Evolutionary conservation across 106 monocot species (phyloP), one percentile per base, ranked within the genome.

Genomic region (Xerophyta viscosa): DNA sequence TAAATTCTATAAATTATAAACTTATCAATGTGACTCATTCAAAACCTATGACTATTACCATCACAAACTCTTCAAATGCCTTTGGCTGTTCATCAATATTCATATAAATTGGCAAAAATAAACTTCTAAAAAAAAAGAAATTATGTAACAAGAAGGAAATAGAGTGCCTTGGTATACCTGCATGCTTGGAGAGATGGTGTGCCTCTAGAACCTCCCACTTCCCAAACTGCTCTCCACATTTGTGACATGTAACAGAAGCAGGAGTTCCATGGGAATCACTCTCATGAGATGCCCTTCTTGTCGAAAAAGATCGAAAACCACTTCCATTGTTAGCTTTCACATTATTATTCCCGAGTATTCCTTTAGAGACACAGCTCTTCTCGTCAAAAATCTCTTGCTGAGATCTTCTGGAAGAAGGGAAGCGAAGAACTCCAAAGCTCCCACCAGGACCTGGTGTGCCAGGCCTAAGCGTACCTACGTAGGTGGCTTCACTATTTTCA

Each of bases 161-260:
- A 57, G 3, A 26, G n/a, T 43, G 24, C 24, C 41, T 27, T 29
- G 13, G 17, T 5, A 24, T 52, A 96, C 94, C 94, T 56, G 94
- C 88, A 73, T 96, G 94, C 33, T 96, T 84, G 65, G 84, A 84
- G n/a, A 96, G 70, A 63, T 88, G 84, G 67, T 88, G 94, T 4
- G 80, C 70, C 46, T 96, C 94, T 64, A 96, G 56, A 8, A 54
- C 72, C 27, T 82, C 78, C 78, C 78, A 67, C 58, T 84, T 88
- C 20, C 58, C 28, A 58, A 88, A 83, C 66, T 73, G 69, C 56
- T 96, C 94, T 20, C 84, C 81, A 67, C 94, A 96, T 45, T 70
- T 75, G 59, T 78, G 88, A 58, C 94, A 94, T 20, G 66, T 65
- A 11, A 81, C 49, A 12, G 13, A 13, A 39, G 60, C 28, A 48